Base-by-base conservation (phyloP, 1,139 yeast genomes). In the Lodderomyces orthopsilosis region DNA sequence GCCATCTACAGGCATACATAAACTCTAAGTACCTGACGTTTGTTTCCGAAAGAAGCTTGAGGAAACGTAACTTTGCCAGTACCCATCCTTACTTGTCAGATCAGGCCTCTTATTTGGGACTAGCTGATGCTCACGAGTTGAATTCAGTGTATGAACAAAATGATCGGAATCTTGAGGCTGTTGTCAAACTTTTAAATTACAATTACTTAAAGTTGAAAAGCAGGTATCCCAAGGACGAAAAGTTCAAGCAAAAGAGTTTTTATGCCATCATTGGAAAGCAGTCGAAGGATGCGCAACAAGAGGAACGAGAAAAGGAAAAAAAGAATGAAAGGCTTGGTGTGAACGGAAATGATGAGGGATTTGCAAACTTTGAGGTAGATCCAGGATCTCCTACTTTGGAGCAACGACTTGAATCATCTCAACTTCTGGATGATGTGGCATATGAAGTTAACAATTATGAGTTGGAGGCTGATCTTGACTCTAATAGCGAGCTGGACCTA, bases 51-150 rank as follows among this genome's bases (percentile, higher is more conserved):
- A 50, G 77, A 43, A 70, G 74, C 6, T 55, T 74, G 17, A 56
- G 79, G 6, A 70, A 70, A 50, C 55, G 79, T 22, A 73, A 68
- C 39, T 74, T 74, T 50, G 67, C 77, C 2, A 68, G 74, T 52
- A 64, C 75, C 2, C 76, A 72, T 52, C 79, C 79, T 0, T 74
- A 74, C 48, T 51, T 74, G 18, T 73, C 76, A 2, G 79, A 74
- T 48, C 75, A 71, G 47, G 76, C 75, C 2, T 74, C 70, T 46
- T 73, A 72, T 59, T 57, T 74, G 38, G 77, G 74, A 1, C 56
- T 74, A 9, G 61, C 74, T 8, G 59, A 64, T 37, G 54, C 62
- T 2, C 65, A 63, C 26, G 63, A 65, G 41, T 56, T 73, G 46
- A 71, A 73, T 52, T 70, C 68, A 33, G 49, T 73, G 37, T 72